Evolutionary conservation across 2,329 filamentous ascomycete species (phyloP), one percentile per base, ranked within the genome.

Genomic region (Xylariales sp.): DNA sequence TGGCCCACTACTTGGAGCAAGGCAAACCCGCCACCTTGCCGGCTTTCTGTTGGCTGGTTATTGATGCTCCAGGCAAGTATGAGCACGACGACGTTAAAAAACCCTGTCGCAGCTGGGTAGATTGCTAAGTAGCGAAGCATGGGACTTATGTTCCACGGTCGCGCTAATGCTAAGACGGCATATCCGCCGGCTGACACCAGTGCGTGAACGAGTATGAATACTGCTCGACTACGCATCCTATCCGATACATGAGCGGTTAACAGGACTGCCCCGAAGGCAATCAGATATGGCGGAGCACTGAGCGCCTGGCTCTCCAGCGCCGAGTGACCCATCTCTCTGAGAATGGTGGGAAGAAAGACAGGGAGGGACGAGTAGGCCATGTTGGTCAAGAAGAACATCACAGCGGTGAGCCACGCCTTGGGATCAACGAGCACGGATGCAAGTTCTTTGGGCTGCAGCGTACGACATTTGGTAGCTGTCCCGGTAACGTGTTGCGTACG

Each of bases 31-130:
- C 79, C 79, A 0, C 87, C 87, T 48, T 85, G 84, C 6, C 79
- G 76, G 36, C 76, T 77, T 44, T 82, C 78, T 11, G 70, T 79
- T 37, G 74, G 65, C 55, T 93, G 86, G 59, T 95, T 95, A 56
- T 95, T 94, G 54, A 95, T 77, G 24, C 78, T 87, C 89, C 89
- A 95, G 2, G 87, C 84, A 40, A 95, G 85, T 48, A 90, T 83
- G 21, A 95, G 72, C 0, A 88, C 88, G 40, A 95, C 85, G 15
- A 88, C 84, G 42, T 77, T 81, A 68, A 95, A 91, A 62, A 95
- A 93, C 4, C 89, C 89, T 1, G 80, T 67, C 2, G 82, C 76
- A 2, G 89, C 88, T 0, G 87, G 88, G 56, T 84, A 95, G 6
- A 95, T 73, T 40, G 81, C 85, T 5, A 83, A 51, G 53, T 95